These are phyloP conservation scores for Filobasidium floriforme DNA, from an alignment of 768 basidiomycete species.

Conservation along the genomic window DNA sequence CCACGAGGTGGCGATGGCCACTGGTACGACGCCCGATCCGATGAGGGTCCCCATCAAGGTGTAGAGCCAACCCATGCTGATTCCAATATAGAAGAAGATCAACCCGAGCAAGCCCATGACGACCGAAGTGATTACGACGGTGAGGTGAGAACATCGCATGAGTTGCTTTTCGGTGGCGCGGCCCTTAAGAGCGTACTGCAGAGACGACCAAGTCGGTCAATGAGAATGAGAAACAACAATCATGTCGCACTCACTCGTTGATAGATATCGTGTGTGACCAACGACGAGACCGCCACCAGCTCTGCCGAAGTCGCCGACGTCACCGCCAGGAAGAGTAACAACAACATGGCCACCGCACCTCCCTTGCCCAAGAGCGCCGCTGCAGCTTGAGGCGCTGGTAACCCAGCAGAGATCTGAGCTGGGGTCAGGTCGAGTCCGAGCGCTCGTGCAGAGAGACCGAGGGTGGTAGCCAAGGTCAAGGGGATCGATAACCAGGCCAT, in stretches of 20 bases:
- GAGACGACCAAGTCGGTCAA: neutral
- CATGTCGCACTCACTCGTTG: constrained; percentile 23
- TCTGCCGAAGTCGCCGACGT: constrained; percentile 73
- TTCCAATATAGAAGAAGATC: constrained; percentile 82
- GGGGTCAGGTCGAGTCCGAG: constrained; percentile 52
- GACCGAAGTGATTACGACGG: constrained; percentile 9
- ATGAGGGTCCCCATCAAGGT: constrained; percentile 36
- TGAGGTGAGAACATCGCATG: constrained; percentile 27
- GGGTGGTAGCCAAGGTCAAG: constrained; percentile 70
- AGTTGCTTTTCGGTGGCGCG: constrained; percentile 56
- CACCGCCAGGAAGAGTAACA: constrained; percentile 75
- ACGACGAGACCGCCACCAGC: constrained; percentile 76
- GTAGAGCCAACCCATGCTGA: constrained; percentile 90
- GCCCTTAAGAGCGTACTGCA: constrained; percentile 54
- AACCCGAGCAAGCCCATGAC: constrained; percentile 75
- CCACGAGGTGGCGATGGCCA: constrained; percentile 80
- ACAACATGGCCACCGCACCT: constrained; percentile 62
- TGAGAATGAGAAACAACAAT: neutral
- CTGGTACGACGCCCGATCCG: constrained; percentile 73
- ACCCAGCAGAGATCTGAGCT: constrained; percentile 75
- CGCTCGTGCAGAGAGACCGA: constrained; percentile 81
- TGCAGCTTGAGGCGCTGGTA: constrained; percentile 53
- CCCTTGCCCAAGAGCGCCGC: constrained; percentile 65
- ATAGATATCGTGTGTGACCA: constrained; percentile 80
- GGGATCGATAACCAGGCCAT: constrained; percentile 88